Conservation (phyloP, 768 basidiomycete species). For the Trametes maxima region DNA sequence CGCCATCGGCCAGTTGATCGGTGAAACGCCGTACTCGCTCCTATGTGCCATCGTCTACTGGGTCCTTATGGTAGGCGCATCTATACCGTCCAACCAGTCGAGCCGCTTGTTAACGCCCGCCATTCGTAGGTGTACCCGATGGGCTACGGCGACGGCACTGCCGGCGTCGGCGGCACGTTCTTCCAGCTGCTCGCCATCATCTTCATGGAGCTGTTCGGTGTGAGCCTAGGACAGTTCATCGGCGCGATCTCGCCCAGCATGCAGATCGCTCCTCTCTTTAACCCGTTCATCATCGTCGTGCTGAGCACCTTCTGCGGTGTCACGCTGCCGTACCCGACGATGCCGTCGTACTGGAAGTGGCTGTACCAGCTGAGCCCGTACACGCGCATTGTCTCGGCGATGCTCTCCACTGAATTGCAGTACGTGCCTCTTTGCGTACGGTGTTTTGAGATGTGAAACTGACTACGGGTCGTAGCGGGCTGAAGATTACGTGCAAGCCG, state of each 20-base stretch:
- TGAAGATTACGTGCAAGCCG: conserved; percentile 60
- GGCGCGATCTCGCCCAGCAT: conserved; percentile 78
- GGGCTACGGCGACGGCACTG: conserved; percentile 63
- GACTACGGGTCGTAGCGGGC: conserved; percentile 46
- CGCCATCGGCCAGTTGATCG: conserved; percentile 76
- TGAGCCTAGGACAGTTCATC: conserved; percentile 73
- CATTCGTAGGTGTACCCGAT: conserved; percentile 55
- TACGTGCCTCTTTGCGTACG: conserved; percentile 27
- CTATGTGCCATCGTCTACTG: conserved; percentile 76
- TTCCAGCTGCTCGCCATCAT: conserved; percentile 73
- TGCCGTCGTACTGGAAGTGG: conserved; percentile 77
- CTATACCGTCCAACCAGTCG: conserved; percentile 9
- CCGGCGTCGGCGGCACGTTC: conserved; percentile 63
- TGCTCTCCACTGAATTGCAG: conserved; percentile 80
- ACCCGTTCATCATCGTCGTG: conserved; percentile 69
- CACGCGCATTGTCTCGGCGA: conserved; percentile 68
- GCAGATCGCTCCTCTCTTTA: conserved; percentile 74
- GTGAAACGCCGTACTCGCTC: conserved; percentile 78
- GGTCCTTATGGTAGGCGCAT: conserved; percentile 59
- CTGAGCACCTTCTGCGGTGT: conserved; percentile 81
- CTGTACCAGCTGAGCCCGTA: conserved; percentile 73
- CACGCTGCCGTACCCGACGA: conserved; percentile 66
- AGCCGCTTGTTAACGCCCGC: neutral
- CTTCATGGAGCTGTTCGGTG: conserved; percentile 72
- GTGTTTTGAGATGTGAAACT: conserved; percentile 14